Percentiles rank a stretch among this genome's conserved stretches.
Evolutionary conservation across 306 rosid genomes (phyloP).

Genomic region (Acacia crassicarpa): DNA sequence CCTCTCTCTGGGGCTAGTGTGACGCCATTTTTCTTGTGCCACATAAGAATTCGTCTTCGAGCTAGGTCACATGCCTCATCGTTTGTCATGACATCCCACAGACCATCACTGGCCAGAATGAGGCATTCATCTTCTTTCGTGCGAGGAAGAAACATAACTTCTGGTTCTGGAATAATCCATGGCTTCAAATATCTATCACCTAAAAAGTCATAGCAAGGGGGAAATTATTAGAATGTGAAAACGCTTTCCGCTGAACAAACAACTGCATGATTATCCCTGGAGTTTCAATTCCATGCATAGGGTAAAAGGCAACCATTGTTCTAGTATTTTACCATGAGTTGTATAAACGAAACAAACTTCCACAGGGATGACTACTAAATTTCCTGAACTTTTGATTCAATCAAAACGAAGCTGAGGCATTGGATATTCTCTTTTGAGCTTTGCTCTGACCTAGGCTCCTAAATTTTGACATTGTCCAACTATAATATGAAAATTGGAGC

Average conservation of each 20-base stretch:
- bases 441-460: background rate
- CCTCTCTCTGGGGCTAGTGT: conserved; percentile 59
- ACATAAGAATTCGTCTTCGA: conserved; percentile 67
- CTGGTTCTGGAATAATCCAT: conserved; percentile 94
- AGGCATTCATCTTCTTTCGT: conserved; percentile 84
- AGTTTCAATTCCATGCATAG: background rate
- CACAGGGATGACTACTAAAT: background rate
- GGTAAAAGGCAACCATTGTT: background rate
- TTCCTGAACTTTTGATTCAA: conserved; percentile 13
- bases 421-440: background rate
- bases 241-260: conserved; percentile 21
- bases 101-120: conserved; percentile 77
- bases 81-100: conserved; percentile 90
- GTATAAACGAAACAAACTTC: background rate
- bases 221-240: conserved; percentile 16
- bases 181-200: conserved; percentile 87
- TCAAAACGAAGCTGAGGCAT: background rate
- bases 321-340: background rate
- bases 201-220: conserved; percentile 41
- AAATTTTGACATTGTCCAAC: conserved; percentile 5
- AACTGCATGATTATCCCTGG: background rate
- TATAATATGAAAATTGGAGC: conserved; percentile 4
- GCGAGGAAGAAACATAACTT: conserved; percentile 77
- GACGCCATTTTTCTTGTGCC: conserved; percentile 83
- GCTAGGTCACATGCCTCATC: conserved; percentile 90